Evolutionary conservation across 148 eudicot species (phyloP).

Genomic region (Rhododendron molle): DNA sequence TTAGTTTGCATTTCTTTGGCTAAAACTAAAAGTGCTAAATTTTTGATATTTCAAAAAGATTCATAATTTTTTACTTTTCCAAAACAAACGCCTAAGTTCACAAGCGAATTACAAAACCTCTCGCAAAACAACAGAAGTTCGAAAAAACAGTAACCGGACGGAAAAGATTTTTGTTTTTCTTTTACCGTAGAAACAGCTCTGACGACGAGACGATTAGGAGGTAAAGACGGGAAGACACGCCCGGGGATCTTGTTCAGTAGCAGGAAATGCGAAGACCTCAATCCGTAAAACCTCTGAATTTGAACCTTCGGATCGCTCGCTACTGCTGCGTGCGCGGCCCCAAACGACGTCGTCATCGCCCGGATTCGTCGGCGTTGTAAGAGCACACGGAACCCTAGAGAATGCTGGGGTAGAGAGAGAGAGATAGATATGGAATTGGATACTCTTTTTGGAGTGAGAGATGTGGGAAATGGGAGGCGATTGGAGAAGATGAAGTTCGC

Average conservation of each 20-base stretch:
- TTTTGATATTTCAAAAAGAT: no score
- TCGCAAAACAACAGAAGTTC: not conserved
- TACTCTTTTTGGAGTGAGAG: not conserved
- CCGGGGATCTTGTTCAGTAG: slow-evolving; percentile 20
- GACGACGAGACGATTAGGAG: slow-evolving; percentile 30
- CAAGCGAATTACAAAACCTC: not conserved
- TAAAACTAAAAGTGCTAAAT: no score
- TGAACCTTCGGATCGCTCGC: slow-evolving; percentile 45
- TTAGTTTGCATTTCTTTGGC: no score
- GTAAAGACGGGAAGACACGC: slow-evolving; percentile 29
- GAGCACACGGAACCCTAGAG: not conserved
- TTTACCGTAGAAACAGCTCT: slow-evolving; percentile 76
- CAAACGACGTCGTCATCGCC: slow-evolving; percentile 58
- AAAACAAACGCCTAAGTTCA: not conserved
- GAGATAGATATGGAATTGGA: slow-evolving; percentile 4
- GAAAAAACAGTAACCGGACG: not conserved
- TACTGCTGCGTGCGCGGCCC: slow-evolving; percentile 40
- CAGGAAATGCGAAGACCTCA: slow-evolving; percentile 34
- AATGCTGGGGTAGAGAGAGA: not conserved
- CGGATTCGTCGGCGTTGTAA: not conserved
- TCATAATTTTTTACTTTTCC: no score
- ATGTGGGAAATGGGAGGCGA: not conserved
- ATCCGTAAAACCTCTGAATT: slow-evolving; percentile 41
- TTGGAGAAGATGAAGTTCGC: not conserved
- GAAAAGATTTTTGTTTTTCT: not conserved